phyloP scores from a whole-genome alignment of 2,329 filamentous ascomycete genomes.

The Proliferodiscus dingleyae region DNA sequence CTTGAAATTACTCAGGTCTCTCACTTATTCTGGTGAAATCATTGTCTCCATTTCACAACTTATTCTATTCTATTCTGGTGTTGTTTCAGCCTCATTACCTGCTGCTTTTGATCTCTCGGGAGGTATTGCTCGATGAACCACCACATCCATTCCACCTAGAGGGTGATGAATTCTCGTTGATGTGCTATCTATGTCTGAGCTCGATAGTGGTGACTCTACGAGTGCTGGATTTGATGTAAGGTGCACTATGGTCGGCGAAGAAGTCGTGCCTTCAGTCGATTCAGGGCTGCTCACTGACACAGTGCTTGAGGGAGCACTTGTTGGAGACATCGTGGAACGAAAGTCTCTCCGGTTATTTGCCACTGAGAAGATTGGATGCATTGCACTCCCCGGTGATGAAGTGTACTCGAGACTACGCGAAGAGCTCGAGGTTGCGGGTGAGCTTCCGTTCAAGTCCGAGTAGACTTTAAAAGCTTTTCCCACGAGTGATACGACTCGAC shows the following conservation, averaged over 20 bases:
- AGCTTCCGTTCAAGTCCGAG: neutral
- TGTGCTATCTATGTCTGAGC: neutral
- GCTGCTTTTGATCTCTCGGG: neutral
- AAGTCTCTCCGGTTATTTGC: neutral
- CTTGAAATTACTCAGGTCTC: too few relatives aligned
- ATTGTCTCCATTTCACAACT: too few relatives aligned
- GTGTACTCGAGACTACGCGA: neutral
- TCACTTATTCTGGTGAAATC: too few relatives aligned
- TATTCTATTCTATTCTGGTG: too few relatives aligned
- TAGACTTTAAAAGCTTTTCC: neutral
- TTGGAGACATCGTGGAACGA: neutral
- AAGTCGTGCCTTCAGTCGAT: neutral
- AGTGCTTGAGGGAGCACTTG: neutral
- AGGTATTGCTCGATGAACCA: neutral
- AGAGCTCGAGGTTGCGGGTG: neutral
- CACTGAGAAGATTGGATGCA: neutral
- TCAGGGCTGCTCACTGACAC: neutral
- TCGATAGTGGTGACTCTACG: neutral
- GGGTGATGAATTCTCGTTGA: neutral
- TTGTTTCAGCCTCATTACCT: too few relatives aligned
- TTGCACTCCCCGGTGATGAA: neutral
- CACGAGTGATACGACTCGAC: neutral
- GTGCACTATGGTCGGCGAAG: neutral
- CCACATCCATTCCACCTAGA: neutral
- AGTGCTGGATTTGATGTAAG: neutral